Percentiles rank a stretch among this genome's conserved stretches.
Evolutionary conservation across 1,284 basidiomycete genomes (phyloP).

Genomic region (Sporisorium scitamineum): DNA sequence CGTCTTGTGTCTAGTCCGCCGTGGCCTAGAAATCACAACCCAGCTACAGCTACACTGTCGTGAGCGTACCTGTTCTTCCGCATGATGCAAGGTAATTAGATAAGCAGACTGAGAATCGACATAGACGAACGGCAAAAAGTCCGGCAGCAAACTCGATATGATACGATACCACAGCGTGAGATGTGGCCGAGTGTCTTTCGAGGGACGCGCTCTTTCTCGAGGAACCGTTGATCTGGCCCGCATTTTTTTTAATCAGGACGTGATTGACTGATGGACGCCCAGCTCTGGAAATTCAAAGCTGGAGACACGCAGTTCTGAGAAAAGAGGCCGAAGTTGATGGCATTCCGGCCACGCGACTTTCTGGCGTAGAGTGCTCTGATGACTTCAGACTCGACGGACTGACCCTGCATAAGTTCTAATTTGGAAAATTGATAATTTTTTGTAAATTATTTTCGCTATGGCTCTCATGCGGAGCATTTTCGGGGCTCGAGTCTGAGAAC

Average conservation of each 20-base stretch:
- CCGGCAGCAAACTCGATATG: too few species aligned
- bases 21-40: too few species aligned
- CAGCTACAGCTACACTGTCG: too few species aligned
- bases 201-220: background rate
- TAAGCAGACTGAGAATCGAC: too few species aligned
- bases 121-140: too few species aligned
- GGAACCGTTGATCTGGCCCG: constrained; percentile 10
- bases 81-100: background rate
- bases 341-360: constrained; percentile 9
- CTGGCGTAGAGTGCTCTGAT: constrained; percentile 3
- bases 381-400: background rate
- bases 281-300: background rate
- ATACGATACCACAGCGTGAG: background rate
- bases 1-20: too few species aligned
- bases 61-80: too few species aligned
- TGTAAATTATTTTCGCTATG: background rate
- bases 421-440: too few species aligned
- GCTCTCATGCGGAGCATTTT: constrained; percentile 1
- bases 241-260: background rate
- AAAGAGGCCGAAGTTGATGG: background rate
- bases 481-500: background rate
- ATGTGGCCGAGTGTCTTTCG: background rate
- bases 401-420: constrained; percentile 11
- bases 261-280: background rate
- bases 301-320: background rate